Percentiles rank a stretch among this genome's conserved stretches.
Evolutionary conservation across 2,329 filamentous ascomycete genomes (phyloP).

Genomic region (Hansfordia pulvinata): DNA sequence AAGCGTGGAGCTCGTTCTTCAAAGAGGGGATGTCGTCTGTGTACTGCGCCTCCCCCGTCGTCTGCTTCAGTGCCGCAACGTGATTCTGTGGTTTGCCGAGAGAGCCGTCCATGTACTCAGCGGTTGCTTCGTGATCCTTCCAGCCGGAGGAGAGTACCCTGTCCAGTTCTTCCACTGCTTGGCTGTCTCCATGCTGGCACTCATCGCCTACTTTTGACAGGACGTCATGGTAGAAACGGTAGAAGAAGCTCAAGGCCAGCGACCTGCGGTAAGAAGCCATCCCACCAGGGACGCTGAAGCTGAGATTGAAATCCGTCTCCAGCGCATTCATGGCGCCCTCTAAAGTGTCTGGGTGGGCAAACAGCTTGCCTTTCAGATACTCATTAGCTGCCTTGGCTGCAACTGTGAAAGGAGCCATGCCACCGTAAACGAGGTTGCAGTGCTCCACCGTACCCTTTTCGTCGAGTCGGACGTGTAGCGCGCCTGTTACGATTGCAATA

Average conservation of each 20-base stretch:
- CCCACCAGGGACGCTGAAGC: conserved; percentile 84
- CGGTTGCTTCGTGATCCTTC: conserved; percentile 63
- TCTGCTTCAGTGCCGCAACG: conserved; percentile 84
- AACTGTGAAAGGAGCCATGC: conserved; percentile 89
- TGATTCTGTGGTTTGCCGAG: conserved; percentile 80
- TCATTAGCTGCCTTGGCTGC: conserved; percentile 65
- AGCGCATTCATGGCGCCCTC: conserved; percentile 84
- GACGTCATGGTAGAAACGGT: conserved; percentile 89
- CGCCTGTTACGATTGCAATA: conserved; percentile 91
- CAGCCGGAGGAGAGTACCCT: conserved; percentile 67
- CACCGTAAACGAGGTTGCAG: conserved; percentile 77
- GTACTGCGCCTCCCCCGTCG: conserved; percentile 87
- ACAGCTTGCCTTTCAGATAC: conserved; percentile 64
- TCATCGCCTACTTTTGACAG: conserved; percentile 44
- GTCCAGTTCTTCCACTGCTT: conserved; percentile 76
- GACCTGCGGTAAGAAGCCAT: conserved; percentile 96
- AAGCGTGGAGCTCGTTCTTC: conserved; percentile 81
- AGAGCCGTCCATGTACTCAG: conserved; percentile 68
- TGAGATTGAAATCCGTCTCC: conserved; percentile 78
- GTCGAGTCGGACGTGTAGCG: conserved; percentile 61
- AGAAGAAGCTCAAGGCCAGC: conserved; percentile 86
- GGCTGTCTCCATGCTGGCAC: conserved; percentile 42
- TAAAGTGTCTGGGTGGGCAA: conserved; percentile 68
- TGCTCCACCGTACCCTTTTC: conserved; percentile 57
- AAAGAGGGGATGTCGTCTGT: conserved; percentile 85